Base-by-base conservation (phyloP, 306 rosid genomes). In the Acacia crassicarpa region DNA sequence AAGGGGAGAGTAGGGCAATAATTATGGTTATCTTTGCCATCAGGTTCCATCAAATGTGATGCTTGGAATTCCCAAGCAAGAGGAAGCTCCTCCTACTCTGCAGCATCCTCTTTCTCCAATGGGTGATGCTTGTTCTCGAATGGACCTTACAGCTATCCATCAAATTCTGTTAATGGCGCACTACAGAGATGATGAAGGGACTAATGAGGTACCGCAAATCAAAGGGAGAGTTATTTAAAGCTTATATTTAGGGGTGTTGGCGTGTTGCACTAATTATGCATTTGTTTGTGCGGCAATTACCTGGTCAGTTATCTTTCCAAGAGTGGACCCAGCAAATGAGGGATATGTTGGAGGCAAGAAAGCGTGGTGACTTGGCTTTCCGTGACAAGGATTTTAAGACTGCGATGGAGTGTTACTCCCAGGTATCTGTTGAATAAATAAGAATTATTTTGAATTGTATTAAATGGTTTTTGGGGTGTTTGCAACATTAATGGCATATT, bases 251-350 rank as follows among this genome's bases (percentile, higher is more conserved):
- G 8, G 35, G 27, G 35, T 58, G 25, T 51, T 22, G 8, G 35
- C 23, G 35, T 58, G 25, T 51, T 22, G 53, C 74, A 19, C 73
- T 38, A 40, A 16, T 72, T 84, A 75, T 79, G 15, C 32, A 17
- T 46, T 54, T 27, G 11, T 40, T 63, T 41, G n/a, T 25, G 75
- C 78, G 59, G 61, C 45, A 43, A 38, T 32, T 51, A 63, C 46
- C n/a, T 82, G 77, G 67, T 58, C 46, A 90, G 91, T 79, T 92
- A 82, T 94, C 92, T 82, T 94, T 92, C 89, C 97, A 92, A 90
- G 98, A 90, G 81, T 94, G 97, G 95, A 92, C 92, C 43, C 97
- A 90, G 76, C 95, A 89, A 79, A 89, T 90, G 87, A 89, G 91
- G 83, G 97, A 94, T 75, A 88, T 90, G 92, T 79, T 90, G 85